A percentile compares a stretch with the other conserved stretches of the same genome.
Evolutionary conservation across 2,329 filamentous ascomycete species (phyloP).

Genomic region (Rhinocladiella similis): DNA sequence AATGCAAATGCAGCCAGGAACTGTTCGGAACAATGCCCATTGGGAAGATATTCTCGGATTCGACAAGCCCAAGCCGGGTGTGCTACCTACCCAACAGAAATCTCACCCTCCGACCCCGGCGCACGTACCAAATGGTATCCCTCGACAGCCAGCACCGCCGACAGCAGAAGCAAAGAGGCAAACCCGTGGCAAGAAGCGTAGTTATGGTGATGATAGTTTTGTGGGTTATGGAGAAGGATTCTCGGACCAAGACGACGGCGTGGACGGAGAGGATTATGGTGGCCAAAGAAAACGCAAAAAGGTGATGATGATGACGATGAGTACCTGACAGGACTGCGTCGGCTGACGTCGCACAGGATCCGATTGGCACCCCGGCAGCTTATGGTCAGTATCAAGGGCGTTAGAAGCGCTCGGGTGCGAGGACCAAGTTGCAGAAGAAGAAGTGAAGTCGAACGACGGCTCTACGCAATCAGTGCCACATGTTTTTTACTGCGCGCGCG

Average conservation of each 20-base stretch:
- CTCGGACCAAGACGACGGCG: constrained; percentile 49
- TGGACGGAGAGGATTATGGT: constrained; percentile 35
- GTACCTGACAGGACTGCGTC: constrained; percentile 1
- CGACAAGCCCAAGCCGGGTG: constrained; percentile 44
- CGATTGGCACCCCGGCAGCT: constrained; percentile 13
- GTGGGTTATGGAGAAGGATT: constrained; percentile 53
- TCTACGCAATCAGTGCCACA: background rate
- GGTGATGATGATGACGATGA: constrained; percentile 32
- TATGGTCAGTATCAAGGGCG: constrained; percentile 15
- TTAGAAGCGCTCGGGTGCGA: constrained; percentile 4
- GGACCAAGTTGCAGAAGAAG: background rate
- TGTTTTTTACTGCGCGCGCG: background rate
- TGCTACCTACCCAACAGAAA: constrained; percentile 32
- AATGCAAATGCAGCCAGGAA: constrained; percentile 50
- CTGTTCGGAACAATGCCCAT: constrained; percentile 46
- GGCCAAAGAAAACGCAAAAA: constrained; percentile 52
- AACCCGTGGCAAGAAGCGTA: constrained; percentile 49
- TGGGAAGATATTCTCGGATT: constrained; percentile 50
- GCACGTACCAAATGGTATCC: constrained; percentile 29
- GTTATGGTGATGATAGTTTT: constrained; percentile 53
- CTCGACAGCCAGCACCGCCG: constrained; percentile 14
- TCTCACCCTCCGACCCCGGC: constrained; percentile 32
- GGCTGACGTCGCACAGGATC: constrained; percentile 11
- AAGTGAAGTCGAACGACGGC: no score
- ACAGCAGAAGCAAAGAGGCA: constrained; percentile 42